Conservation (phyloP, 2,329 filamentous ascomycete species). For the Pezicula neosporulosa region DNA sequence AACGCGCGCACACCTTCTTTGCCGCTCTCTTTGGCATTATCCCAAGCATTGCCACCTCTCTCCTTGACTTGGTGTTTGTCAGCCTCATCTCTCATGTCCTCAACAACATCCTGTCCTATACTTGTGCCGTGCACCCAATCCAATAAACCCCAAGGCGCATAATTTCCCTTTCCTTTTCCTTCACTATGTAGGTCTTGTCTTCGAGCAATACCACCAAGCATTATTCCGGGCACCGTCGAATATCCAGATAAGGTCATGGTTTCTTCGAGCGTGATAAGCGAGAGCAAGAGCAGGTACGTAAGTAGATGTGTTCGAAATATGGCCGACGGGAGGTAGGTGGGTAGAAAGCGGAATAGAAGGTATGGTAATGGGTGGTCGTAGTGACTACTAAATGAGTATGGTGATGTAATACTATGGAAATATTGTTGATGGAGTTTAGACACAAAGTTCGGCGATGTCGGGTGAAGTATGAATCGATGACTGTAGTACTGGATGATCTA, state of each 20-base stretch:
- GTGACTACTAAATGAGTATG: slow-evolving; percentile 60
- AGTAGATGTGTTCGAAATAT: slow-evolving; percentile 67
- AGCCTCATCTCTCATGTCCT: slow-evolving; percentile 51
- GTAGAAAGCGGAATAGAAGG: slow-evolving; percentile 59
- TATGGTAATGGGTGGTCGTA: slow-evolving; percentile 67
- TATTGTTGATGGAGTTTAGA: slow-evolving; percentile 40
- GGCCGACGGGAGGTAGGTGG: slow-evolving; percentile 62
- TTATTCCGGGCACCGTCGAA: slow-evolving; percentile 49
- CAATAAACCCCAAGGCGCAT: slow-evolving; percentile 56
- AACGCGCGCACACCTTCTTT: slow-evolving; percentile 28
- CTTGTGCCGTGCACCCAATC: slow-evolving; percentile 60
- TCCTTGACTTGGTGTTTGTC: slow-evolving; percentile 50
- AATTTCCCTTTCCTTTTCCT: slow-evolving; percentile 54
- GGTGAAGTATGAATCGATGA: slow-evolving; percentile 70
- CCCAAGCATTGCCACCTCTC: slow-evolving; percentile 29
- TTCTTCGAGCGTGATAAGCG: slow-evolving; percentile 62
- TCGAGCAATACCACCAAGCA: slow-evolving; percentile 47
- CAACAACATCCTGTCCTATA: slow-evolving; percentile 47
- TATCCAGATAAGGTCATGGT: slow-evolving; percentile 67
- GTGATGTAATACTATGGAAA: slow-evolving; percentile 50
- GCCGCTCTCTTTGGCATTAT: slow-evolving; percentile 30
- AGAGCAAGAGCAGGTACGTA: slow-evolving; percentile 65
- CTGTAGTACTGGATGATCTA: slow-evolving; percentile 67
- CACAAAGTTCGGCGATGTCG: slow-evolving; percentile 30
- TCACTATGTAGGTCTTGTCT: slow-evolving; percentile 55